Conservation (phyloP, 352 stramenopile species). For the Phytophthora lateralis region DNA sequence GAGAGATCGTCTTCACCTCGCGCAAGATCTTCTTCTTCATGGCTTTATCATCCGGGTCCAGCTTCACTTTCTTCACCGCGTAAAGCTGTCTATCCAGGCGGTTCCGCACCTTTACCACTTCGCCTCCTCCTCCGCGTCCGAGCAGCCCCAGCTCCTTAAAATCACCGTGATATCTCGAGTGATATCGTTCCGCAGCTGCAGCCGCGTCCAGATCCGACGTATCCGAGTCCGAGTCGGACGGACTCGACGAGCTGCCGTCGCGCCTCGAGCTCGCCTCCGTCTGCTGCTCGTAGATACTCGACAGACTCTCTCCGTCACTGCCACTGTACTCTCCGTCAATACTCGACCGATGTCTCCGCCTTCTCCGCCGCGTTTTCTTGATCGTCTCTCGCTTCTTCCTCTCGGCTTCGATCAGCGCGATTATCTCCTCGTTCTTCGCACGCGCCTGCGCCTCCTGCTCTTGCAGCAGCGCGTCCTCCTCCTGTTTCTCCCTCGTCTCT, state of each 20-base stretch:
- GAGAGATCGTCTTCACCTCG: slow-evolving; percentile 96
- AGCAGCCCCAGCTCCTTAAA: slow-evolving; percentile 89
- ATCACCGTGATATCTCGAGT: slow-evolving; percentile 83
- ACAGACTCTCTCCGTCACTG: slow-evolving; percentile 41
- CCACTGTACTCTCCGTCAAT: slow-evolving; percentile 53
- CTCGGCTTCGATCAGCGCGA: slow-evolving; percentile 81
- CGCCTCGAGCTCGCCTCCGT: slow-evolving; percentile 30
- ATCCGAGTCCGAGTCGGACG: slow-evolving; percentile 51
- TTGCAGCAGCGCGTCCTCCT: slow-evolving; percentile 55
- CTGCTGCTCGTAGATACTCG: slow-evolving; percentile 44
- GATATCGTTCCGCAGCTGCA: slow-evolving; percentile 50
- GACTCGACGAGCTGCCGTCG: slow-evolving; percentile 28
- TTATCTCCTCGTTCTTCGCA: slow-evolving; percentile 75
- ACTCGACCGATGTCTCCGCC: slow-evolving; percentile 59
- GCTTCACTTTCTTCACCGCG: slow-evolving; percentile 87
- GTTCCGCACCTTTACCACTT: slow-evolving; percentile 87
- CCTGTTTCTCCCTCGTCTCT: slow-evolving; percentile 65
- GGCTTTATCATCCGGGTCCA: slow-evolving; percentile 83
- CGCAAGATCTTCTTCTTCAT: slow-evolving; percentile 96
- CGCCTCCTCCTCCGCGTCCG: slow-evolving; percentile 77
- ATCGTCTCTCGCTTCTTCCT: slow-evolving; percentile 68
- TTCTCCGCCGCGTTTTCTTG: slow-evolving; percentile 55
- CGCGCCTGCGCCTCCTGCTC: slow-evolving; percentile 67
- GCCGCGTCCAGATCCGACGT: slow-evolving; percentile 46
- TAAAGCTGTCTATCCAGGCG: slow-evolving; percentile 85